phyloP scores from a whole-genome alignment of 2,329 filamentous ascomycete species.

The Juglanconis oblonga region DNA sequence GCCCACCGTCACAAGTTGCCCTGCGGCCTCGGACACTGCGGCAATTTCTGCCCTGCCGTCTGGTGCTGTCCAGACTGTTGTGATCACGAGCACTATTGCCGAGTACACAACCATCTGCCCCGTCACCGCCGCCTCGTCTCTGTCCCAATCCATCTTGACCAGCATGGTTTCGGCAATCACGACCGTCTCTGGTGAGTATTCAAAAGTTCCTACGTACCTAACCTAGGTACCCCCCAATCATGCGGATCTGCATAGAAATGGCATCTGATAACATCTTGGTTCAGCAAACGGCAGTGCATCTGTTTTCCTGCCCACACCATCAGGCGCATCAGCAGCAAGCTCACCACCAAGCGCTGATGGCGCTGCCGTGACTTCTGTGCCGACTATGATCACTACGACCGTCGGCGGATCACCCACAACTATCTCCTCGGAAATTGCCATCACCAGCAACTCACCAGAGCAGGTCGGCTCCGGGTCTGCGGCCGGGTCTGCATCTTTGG shows the following conservation, averaged over 20 bases:
- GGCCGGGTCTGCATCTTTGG: background rate
- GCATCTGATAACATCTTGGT: background rate
- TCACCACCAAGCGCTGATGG: background rate
- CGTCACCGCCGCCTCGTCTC: background rate
- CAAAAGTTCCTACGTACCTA: background rate
- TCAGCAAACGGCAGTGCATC: background rate
- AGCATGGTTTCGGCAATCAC: constrained; percentile 4
- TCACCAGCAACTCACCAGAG: background rate
- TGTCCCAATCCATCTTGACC: constrained; percentile 2
- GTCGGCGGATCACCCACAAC: background rate
- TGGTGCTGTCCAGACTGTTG: background rate
- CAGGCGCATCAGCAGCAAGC: background rate
- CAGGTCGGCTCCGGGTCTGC: background rate
- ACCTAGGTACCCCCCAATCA: background rate
- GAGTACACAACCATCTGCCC: constrained; percentile 12
- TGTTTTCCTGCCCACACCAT: constrained; percentile 2
- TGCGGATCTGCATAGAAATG: background rate
- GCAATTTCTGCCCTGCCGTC: constrained; percentile 4
- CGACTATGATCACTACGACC: background rate
- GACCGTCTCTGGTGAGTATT: background rate
- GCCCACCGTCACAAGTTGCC: constrained; percentile 7
- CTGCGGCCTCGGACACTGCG: background rate
- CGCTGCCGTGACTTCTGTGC: background rate
- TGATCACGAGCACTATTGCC: constrained; percentile 3
- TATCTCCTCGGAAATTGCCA: background rate